Conservation (phyloP, 352 stramenopile genomes). For the Pythium pectinolyticum region DNA sequence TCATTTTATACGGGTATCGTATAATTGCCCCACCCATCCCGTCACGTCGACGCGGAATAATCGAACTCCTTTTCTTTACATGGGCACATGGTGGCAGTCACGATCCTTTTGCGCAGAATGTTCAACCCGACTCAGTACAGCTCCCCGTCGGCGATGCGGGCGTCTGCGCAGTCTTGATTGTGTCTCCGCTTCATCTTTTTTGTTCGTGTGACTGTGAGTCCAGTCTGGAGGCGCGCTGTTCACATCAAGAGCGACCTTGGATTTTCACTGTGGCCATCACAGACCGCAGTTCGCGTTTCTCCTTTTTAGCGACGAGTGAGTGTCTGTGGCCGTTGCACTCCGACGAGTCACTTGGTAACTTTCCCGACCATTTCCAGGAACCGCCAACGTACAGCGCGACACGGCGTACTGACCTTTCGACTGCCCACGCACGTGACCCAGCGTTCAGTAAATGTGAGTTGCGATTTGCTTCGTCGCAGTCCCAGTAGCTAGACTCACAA, state of each 20-base stretch:
- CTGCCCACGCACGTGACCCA: not conserved
- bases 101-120: not conserved
- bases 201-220: too few relatives aligned
- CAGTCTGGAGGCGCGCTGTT: too few relatives aligned
- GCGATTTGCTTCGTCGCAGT: not conserved
- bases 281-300: not conserved
- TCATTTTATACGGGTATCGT: not conserved
- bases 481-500: too few relatives aligned
- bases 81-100: not conserved
- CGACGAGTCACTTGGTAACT: conserved; percentile 35
- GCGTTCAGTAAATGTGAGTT: too few relatives aligned
- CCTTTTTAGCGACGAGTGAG: not conserved
- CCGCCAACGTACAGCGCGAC: conserved; percentile 10
- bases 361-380: conserved; percentile 38
- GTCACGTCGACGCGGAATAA: conserved; percentile 23
- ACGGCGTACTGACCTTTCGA: conserved; percentile 2
- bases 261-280: too few relatives aligned
- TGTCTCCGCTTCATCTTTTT: too few relatives aligned
- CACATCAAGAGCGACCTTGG: too few relatives aligned
- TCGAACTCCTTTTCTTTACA: conserved; percentile 25
- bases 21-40: not conserved
- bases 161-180: too few relatives aligned
- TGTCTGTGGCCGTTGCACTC: conserved; percentile 3
- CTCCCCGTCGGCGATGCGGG: too few relatives aligned
- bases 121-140: too few relatives aligned